Conservation (phyloP, 2,329 filamentous ascomycete species). For the Fusarium chlamydosporum region DNA sequence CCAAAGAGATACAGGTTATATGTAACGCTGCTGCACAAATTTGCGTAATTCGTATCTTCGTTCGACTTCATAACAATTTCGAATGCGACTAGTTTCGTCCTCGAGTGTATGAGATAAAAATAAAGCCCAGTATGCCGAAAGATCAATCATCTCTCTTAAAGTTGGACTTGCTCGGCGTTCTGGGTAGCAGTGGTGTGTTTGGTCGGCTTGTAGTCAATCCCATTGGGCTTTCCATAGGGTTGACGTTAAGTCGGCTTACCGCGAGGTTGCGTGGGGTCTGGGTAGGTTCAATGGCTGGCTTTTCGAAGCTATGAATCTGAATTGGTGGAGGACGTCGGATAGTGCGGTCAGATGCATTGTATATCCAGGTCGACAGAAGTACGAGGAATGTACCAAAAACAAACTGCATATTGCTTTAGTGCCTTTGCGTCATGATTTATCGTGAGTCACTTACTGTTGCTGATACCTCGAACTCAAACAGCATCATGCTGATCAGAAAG, state of each 20-base stretch:
- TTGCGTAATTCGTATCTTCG: constrained; percentile 39
- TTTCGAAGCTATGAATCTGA: constrained; percentile 81
- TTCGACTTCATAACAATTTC: constrained; percentile 41
- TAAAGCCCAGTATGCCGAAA: constrained; percentile 2
- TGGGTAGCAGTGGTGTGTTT: constrained; percentile 61
- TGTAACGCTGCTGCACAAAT: constrained; percentile 37
- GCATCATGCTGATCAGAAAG: constrained; percentile 85
- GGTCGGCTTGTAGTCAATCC: constrained; percentile 64
- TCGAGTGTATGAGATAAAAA: constrained; percentile 16
- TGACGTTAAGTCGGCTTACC: constrained; percentile 56
- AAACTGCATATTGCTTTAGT: constrained; percentile 70
- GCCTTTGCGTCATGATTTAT: not conserved
- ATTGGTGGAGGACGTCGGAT: constrained; percentile 72
- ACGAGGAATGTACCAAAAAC: constrained; percentile 84
- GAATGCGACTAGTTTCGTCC: constrained; percentile 28
- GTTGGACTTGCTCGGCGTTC: constrained; percentile 57
- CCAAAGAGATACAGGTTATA: constrained; percentile 41
- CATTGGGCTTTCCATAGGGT: constrained; percentile 60
- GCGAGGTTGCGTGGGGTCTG: constrained; percentile 57
- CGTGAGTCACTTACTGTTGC: constrained; percentile 70
- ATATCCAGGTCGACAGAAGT: constrained; percentile 86
- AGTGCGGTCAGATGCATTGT: constrained; percentile 76
- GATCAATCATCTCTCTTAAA: constrained; percentile 57
- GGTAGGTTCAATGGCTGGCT: constrained; percentile 71
- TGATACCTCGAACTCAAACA: constrained; percentile 85